Evolutionary conservation across 2,329 filamentous ascomycete species (phyloP).

Genomic region (Ophiostoma fasciatum): DNA sequence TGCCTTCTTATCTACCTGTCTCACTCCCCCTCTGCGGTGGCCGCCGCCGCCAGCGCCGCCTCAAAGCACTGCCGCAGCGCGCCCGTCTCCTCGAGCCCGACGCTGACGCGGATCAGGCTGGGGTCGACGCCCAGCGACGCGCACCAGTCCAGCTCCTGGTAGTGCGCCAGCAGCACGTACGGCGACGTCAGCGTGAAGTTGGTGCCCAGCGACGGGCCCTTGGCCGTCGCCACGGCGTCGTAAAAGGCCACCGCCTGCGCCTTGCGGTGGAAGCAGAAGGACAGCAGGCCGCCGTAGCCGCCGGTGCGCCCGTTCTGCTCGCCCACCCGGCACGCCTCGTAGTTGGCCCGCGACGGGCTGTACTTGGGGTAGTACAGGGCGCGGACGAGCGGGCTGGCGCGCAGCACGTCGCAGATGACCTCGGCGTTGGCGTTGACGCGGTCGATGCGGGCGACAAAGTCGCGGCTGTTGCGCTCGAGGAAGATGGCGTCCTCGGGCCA

Average conservation of each 20-base stretch:
- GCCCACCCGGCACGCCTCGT: slow-evolving; percentile 58
- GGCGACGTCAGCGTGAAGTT: slow-evolving; percentile 92
- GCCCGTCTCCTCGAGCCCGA: slow-evolving; percentile 69
- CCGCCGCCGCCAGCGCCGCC: slow-evolving; percentile 51
- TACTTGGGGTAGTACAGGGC: slow-evolving; percentile 77
- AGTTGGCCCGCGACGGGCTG: slow-evolving; percentile 42
- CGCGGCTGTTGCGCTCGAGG: slow-evolving; percentile 88
- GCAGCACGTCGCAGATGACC: slow-evolving; percentile 60
- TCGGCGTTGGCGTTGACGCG: slow-evolving; percentile 79
- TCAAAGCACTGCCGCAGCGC: slow-evolving; percentile 50
- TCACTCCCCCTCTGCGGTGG: slow-evolving; percentile 11
- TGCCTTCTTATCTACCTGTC: no score
- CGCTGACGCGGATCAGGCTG: slow-evolving; percentile 70
- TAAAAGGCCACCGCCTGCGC: slow-evolving; percentile 68
- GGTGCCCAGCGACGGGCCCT: slow-evolving; percentile 87
- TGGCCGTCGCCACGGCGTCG: slow-evolving; percentile 73
- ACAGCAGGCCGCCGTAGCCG: slow-evolving; percentile 83
- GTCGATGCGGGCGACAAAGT: slow-evolving; percentile 71
- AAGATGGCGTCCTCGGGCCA: slow-evolving; percentile 93
- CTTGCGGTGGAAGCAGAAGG: slow-evolving; percentile 59
- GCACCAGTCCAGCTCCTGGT: slow-evolving; percentile 83
- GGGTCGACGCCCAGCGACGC: slow-evolving; percentile 66
- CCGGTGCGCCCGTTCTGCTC: no score
- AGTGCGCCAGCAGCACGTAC: slow-evolving; percentile 86
- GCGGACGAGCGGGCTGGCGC: slow-evolving; percentile 48